These are phyloP conservation scores for Biscutella laevigata DNA, from an alignment of 441 rosid species.

Conservation along the genomic window DNA sequence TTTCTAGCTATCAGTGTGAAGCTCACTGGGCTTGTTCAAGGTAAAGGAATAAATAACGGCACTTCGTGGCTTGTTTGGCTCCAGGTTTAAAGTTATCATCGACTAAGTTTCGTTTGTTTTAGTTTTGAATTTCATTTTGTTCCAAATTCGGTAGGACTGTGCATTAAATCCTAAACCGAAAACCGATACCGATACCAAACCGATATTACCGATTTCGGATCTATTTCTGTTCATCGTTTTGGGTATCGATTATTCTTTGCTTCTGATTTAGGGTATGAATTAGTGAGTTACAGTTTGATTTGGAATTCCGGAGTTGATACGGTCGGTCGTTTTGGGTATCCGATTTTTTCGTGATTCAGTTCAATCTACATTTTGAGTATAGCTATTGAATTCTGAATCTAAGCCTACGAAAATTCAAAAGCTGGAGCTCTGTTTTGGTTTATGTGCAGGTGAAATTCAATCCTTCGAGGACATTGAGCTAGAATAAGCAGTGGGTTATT, in stretches of 20 bases:
- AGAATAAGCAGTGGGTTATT: slow-evolving; percentile 73
- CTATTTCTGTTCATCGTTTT: no score
- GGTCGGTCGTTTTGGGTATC: no score
- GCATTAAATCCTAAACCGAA: no score
- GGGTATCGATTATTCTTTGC: no score
- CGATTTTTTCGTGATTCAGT: background rate
- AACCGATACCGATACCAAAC: no score
- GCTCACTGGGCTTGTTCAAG: background rate
- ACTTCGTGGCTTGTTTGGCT: slow-evolving; percentile 14
- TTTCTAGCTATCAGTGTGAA: background rate
- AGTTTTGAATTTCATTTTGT: no score
- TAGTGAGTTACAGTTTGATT: no score
- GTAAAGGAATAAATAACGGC: background rate
- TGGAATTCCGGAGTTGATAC: no score
- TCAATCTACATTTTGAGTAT: background rate
- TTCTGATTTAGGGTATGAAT: no score
- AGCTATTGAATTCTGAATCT: background rate
- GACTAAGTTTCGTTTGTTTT: background rate
- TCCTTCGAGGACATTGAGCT: slow-evolving; percentile 87
- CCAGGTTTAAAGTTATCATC: background rate
- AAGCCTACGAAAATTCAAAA: background rate
- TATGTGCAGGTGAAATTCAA: slow-evolving; percentile 59
- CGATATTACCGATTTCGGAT: no score
- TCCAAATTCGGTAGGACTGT: no score
- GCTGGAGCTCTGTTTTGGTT: background rate